phyloP scores from a whole-genome alignment of 495 filamentous ascomycete genomes.

The Usnea hakonensis region DNA sequence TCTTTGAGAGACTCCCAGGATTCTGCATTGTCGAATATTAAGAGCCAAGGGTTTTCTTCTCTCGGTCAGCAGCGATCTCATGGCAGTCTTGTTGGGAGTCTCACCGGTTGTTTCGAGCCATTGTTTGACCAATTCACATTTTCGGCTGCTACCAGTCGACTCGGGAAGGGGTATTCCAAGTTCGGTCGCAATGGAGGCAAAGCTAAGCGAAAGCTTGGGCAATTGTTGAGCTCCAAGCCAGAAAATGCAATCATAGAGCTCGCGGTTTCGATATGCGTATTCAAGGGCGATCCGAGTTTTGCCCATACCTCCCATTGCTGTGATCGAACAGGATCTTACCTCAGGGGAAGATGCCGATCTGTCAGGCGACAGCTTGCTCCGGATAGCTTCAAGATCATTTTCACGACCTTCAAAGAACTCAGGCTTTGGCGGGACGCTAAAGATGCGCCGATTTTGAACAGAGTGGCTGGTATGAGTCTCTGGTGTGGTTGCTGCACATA shows the following conservation, averaged over 20 bases:
- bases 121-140: not conserved
- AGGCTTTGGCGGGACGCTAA: not conserved
- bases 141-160: not conserved
- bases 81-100: not conserved
- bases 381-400: not conserved
- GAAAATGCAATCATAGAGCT: not conserved
- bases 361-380: not conserved
- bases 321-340: not conserved
- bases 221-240: not conserved
- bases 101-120: not conserved
- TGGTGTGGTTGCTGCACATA: not conserved
- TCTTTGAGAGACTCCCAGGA: not conserved
- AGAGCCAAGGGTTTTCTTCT: not conserved
- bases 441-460: not conserved
- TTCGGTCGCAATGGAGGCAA: not conserved
- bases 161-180: not conserved
- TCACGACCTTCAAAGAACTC: not conserved
- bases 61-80: not conserved
- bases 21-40: slow-evolving; percentile 1
- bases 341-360: not conserved
- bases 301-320: slow-evolving; percentile 2
- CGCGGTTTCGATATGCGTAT: not conserved
- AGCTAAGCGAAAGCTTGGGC: not conserved
- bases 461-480: not conserved
- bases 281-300: not conserved